Percentiles rank a stretch among this genome's conserved stretches.
Evolutionary conservation across 208 protist species (phyloP).

Genomic region (Leishmania tropica): DNA sequence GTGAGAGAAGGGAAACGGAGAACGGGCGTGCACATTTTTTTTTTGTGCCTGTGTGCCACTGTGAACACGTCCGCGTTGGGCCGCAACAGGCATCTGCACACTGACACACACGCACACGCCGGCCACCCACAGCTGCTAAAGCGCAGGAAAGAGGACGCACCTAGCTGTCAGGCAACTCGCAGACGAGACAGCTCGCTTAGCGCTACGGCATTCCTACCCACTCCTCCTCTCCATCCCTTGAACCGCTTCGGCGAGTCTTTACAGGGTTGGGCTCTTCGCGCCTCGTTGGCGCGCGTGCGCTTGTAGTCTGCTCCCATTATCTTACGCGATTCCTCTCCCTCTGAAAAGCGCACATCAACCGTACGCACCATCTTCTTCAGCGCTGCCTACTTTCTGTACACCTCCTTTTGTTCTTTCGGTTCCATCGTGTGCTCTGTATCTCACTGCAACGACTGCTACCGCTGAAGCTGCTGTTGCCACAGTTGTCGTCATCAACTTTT

Average conservation of each 20-base stretch:
- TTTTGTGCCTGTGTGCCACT: background rate
- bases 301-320: background rate
- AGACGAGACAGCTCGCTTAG: background rate
- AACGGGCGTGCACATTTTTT: no score
- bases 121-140: background rate
- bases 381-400: background rate
- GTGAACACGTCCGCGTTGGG: background rate
- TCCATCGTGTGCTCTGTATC: background rate
- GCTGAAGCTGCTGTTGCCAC: background rate
- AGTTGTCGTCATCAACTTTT: background rate
- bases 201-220: background rate
- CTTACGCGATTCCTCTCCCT: background rate
- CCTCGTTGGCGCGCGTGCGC: background rate
- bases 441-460: background rate
- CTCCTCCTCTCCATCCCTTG: background rate
- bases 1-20: background rate
- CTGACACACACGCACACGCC: conserved; percentile 2
- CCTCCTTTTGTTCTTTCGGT: background rate
- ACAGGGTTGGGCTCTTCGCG: background rate
- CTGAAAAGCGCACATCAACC: background rate
- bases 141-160: background rate
- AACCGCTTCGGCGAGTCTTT: background rate
- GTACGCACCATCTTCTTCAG: background rate
- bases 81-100: background rate
- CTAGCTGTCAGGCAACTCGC: background rate